Evolutionary conservation across 1,284 basidiomycete species (phyloP).

Genomic region (Malassezia cuniculi): DNA sequence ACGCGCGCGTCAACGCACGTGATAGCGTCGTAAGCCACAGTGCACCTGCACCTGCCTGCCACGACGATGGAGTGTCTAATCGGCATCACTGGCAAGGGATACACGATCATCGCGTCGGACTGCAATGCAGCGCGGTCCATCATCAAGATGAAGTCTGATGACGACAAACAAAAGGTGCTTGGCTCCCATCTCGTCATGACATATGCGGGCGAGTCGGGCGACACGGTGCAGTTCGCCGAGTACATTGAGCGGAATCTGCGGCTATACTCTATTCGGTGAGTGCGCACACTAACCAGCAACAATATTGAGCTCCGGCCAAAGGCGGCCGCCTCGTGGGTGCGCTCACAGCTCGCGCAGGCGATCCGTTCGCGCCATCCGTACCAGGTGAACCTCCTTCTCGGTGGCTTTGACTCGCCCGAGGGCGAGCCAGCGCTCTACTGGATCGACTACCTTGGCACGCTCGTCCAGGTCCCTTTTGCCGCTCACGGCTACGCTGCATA

Average conservation of each 20-base stretch:
- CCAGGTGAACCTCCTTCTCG: slow-evolving; percentile 80
- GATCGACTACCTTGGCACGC: slow-evolving; percentile 88
- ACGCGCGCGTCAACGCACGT: slow-evolving; percentile 1
- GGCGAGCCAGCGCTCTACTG: slow-evolving; percentile 67
- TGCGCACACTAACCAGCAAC: slow-evolving; percentile 22
- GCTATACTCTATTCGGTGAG: slow-evolving; percentile 79
- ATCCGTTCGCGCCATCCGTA: slow-evolving; percentile 79
- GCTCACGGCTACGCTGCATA: slow-evolving; percentile 92
- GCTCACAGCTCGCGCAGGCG: slow-evolving; percentile 73
- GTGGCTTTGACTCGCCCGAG: slow-evolving; percentile 67
- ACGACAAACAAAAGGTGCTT: slow-evolving; percentile 90
- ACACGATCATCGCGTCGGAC: slow-evolving; percentile 58
- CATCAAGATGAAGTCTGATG: slow-evolving; percentile 91
- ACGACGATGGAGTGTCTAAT: slow-evolving; percentile 48
- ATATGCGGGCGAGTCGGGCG: slow-evolving; percentile 81
- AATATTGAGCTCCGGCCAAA: slow-evolving; percentile 74
- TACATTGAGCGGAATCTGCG: slow-evolving; percentile 89
- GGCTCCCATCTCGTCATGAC: slow-evolving; percentile 88
- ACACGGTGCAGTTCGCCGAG: slow-evolving; percentile 93
- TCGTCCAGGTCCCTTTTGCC: slow-evolving; percentile 75
- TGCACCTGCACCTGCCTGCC: not conserved
- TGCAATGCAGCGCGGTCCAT: slow-evolving; percentile 77
- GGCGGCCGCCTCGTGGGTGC: slow-evolving; percentile 86
- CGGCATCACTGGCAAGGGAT: slow-evolving; percentile 47
- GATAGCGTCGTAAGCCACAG: slow-evolving; percentile 11